Evolutionary conservation across 495 filamentous ascomycete genomes (phyloP).

Genomic region (Elaphomyces granulatus): DNA sequence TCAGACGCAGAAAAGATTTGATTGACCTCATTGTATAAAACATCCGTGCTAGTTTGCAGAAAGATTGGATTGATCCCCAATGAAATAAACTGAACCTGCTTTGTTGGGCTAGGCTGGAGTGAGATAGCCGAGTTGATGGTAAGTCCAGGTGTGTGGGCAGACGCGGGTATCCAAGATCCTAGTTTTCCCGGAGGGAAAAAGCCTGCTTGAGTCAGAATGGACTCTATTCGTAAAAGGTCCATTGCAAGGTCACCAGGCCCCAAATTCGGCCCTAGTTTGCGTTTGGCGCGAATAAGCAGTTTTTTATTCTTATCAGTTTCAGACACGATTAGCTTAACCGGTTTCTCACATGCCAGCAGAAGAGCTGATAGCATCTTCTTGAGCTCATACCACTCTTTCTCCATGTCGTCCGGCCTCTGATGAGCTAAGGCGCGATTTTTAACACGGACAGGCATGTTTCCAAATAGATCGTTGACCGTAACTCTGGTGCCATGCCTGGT

Average conservation of each 20-base stretch:
- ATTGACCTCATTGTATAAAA: constrained; percentile 71
- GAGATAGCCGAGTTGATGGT: constrained; percentile 56
- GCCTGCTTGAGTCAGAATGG: constrained; percentile 49
- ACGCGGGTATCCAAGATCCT: constrained; percentile 51
- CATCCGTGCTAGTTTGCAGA: constrained; percentile 37
- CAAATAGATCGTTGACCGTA: constrained; percentile 75
- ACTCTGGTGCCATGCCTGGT: constrained; percentile 63
- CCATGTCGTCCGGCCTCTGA: constrained; percentile 38
- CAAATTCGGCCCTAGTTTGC: neutral
- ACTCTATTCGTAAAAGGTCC: constrained; percentile 21
- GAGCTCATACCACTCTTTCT: constrained; percentile 58
- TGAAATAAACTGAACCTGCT: constrained; percentile 64
- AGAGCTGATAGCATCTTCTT: constrained; percentile 44
- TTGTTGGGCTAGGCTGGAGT: constrained; percentile 51
- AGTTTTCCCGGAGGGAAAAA: constrained; percentile 37
- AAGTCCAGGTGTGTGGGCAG: constrained; percentile 44
- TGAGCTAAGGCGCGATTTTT: constrained; percentile 50
- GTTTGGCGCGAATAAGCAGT: constrained; percentile 17
- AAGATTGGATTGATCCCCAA: constrained; percentile 49
- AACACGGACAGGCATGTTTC: constrained; percentile 91
- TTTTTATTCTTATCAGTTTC: constrained; percentile 20
- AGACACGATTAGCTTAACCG: constrained; percentile 22
- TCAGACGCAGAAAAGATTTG: constrained; percentile 58
- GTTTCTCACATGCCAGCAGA: constrained; percentile 40
- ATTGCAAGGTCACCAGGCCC: neutral